Conservation (phyloP, 352 stramenopile species). For the Globisporangium ultimum region DNA sequence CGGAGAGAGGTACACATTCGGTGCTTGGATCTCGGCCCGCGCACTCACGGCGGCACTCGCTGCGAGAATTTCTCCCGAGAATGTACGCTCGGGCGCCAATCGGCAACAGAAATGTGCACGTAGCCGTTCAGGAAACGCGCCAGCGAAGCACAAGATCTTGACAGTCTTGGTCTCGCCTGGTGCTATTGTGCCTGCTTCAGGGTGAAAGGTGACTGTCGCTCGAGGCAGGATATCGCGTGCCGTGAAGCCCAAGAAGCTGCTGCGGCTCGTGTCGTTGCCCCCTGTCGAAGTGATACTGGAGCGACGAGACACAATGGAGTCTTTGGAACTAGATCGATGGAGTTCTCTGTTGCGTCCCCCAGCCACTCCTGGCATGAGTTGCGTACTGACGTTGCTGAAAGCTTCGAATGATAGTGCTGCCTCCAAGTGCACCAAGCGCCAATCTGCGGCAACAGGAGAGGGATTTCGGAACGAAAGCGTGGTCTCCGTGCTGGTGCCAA, state of each 20-base stretch:
- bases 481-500: conserved; percentile 41
- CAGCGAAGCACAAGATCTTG: conserved; percentile 44
- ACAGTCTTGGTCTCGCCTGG: conserved; percentile 37
- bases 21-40: conserved; percentile 71
- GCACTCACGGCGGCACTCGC: conserved; percentile 31
- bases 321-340: conserved; percentile 39
- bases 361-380: background rate
- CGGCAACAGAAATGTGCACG: conserved; percentile 44
- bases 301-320: conserved; percentile 48
- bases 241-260: conserved; percentile 34
- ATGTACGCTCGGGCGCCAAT: conserved; percentile 24
- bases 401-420: background rate
- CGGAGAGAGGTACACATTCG: conserved; percentile 67
- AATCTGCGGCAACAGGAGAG: conserved; percentile 24
- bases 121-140: conserved; percentile 61
- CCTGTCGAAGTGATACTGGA: conserved; percentile 29
- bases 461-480: conserved; percentile 30
- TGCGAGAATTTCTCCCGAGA: conserved; percentile 5
- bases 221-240: conserved; percentile 38
- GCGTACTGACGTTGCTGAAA: background rate
- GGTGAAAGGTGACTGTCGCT: conserved; percentile 44
- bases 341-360: conserved; percentile 11
- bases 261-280: conserved; percentile 33
- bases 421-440: conserved; percentile 49
- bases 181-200: conserved; percentile 35